These are phyloP conservation scores for Tricholoma sp. DNA, from an alignment of 768 basidiomycete species.

Conservation along the genomic window DNA sequence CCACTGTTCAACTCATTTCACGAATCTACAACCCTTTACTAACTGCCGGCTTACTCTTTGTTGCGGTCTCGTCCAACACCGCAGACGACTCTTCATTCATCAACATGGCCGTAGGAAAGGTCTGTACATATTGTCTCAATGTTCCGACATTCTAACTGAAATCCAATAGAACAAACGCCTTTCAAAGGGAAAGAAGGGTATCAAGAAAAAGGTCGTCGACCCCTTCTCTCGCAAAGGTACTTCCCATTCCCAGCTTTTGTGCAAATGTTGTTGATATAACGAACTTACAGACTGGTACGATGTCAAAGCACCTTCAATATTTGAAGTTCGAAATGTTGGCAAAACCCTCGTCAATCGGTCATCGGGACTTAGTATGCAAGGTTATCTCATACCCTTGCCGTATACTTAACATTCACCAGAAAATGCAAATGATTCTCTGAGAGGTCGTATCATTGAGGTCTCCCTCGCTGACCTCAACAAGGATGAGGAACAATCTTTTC, in stretches of 20 bases:
- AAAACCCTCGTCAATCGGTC: conserved; percentile 99
- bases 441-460: conserved; percentile 93
- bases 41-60: conserved; percentile 38
- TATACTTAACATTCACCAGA: conserved; percentile 41
- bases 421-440: conserved; percentile 97
- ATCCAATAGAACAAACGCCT: conserved; percentile 85
- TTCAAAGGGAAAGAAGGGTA: conserved; percentile 97
- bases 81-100: conserved; percentile 25
- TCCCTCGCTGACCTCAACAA: conserved; percentile 98
- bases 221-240: conserved; percentile 98
- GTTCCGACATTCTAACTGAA: conserved; percentile 6
- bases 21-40: conserved; percentile 35
- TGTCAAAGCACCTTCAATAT: conserved; percentile 96
- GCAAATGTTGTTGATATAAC: not conserved
- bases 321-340: conserved; percentile 94
- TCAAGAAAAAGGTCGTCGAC: conserved; percentile 99
- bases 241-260: conserved; percentile 5
- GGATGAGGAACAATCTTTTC: conserved; percentile 99
- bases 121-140: conserved; percentile 26
- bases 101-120: conserved; percentile 89
- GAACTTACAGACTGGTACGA: conserved; percentile 90
- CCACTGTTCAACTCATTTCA: conserved; percentile 32
- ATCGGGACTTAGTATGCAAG: conserved; percentile 87
- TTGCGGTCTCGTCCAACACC: conserved; percentile 33
- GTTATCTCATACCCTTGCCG: not conserved